These are phyloP conservation scores for Russula griseocarnosa DNA, from an alignment of 768 basidiomycete species.

Conservation along the genomic window DNA sequence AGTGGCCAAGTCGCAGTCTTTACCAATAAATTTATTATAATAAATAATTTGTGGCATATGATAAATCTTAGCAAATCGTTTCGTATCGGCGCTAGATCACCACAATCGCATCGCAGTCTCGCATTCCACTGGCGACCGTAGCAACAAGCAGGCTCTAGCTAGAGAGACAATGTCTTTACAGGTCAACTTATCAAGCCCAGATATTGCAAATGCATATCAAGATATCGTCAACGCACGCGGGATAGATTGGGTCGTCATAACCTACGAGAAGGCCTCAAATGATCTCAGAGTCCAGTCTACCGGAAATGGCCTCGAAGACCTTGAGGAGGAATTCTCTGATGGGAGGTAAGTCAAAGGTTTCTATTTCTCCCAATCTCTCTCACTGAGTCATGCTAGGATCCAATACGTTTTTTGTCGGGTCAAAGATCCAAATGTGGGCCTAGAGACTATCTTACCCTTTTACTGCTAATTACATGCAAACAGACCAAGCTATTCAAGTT, in stretches of 20 bases:
- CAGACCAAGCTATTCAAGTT: conserved; percentile 85
- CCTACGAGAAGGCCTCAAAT: conserved; percentile 77
- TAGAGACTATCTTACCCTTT: not conserved
- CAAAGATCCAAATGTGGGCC: conserved; percentile 73
- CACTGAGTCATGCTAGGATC: conserved; percentile 50
- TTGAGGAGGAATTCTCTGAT: conserved; percentile 93
- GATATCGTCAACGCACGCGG: conserved; percentile 61
- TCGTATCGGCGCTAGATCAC: not conserved
- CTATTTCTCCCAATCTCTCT: conserved; percentile 16
- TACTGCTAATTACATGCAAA: conserved; percentile 5
- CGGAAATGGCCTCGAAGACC: conserved; percentile 81
- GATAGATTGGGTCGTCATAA: conserved; percentile 76
- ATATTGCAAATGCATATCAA: conserved; percentile 70
- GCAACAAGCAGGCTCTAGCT: not conserved
- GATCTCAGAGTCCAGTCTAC: conserved; percentile 84
- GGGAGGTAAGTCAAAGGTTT: conserved; percentile 56
- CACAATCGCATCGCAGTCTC: too few species aligned
- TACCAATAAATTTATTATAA: too few species aligned
- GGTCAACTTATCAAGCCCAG: conserved; percentile 70
- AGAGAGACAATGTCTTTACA: conserved; percentile 62
- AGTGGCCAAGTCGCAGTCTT: too few species aligned
- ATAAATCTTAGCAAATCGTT: not conserved
- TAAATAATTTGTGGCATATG: too few species aligned
- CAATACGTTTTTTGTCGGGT: conserved; percentile 91
- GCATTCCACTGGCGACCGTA: too few species aligned